Base-by-base conservation (phyloP, 345 rosid genomes). In the Bruguiera sexangula region DNA sequence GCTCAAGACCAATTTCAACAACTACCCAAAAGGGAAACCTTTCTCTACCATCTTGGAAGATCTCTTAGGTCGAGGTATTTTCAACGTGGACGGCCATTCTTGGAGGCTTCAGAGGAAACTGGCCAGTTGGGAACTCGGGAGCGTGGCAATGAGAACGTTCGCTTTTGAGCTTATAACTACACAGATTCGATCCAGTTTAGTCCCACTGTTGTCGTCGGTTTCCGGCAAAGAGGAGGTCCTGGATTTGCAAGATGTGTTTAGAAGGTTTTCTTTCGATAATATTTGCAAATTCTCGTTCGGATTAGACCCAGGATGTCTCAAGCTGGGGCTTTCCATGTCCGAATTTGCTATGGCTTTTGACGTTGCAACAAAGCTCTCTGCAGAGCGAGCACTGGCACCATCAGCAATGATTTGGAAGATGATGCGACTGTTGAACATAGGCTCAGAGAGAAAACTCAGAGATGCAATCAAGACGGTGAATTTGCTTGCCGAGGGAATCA, bases 261-360 rank as follows among this genome's bases (percentile, higher is more conserved):
- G 76, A 30, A 70, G 90, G 21, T 85, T 88, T 65, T 82, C 95
- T 13, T 88, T 91, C 55, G 94, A 91, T 54, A 84, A 69, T 37
- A 86, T 88, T 15, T 88, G 90, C 72, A 88, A 78, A 30, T 81
- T 88, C n/a, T 87, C 95, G 0, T 77, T 91, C 66, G 92, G 90
- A 24, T 80, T 80, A 11, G 92, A 91, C 77, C 92, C 97, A 0
- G 83, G 83, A 24, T 85, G 84, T 50, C 83, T 88, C 2, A 79
- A 78, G n/a, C 64, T 78, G 19, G 79, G 84, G 21, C 58, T 82
- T 6, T 87, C 88, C 22, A 67, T 80, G 9, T 78, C 84, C 21
- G 36, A 50, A 4, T 81, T 87, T 58, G 86, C 85, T 0, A 57
- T 70, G 18, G 82, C 92, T 43, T 88, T 88, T 63, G 94, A 85